Conservation (phyloP, 352 stramenopile genomes). For the Phytophthora quininea region DNA sequence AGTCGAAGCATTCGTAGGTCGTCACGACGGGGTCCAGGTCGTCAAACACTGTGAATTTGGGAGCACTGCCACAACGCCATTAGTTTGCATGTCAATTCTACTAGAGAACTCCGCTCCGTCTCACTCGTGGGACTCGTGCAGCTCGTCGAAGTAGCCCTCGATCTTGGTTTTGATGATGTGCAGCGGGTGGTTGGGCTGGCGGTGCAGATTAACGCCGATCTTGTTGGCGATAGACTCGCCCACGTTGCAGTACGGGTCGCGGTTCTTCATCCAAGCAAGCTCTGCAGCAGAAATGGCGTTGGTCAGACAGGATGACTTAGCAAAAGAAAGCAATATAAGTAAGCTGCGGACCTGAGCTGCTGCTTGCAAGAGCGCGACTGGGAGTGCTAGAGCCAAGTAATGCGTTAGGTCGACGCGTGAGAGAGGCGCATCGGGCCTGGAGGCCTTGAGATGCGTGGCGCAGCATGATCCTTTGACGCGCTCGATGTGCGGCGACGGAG, state of each 20-base stretch:
- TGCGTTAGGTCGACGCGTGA: constrained; percentile 8
- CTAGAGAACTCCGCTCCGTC: neutral
- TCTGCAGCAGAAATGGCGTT: constrained; percentile 30
- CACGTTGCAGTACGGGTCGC: constrained; percentile 90
- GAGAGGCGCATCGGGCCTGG: constrained; percentile 6
- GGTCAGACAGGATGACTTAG: constrained; percentile 13
- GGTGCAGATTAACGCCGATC: constrained; percentile 90
- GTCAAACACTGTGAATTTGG: constrained; percentile 86
- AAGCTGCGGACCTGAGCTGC: constrained; percentile 8
- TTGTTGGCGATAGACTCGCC: constrained; percentile 85
- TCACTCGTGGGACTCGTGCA: constrained; percentile 66
- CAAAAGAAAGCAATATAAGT: neutral
- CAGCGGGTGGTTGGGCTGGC: constrained; percentile 84
- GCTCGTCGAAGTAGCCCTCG: constrained; percentile 87
- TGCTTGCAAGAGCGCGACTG: constrained; percentile 16
- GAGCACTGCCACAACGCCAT: constrained; percentile 39
- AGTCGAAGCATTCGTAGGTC: constrained; percentile 91
- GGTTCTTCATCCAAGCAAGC: constrained; percentile 79
- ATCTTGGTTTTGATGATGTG: constrained; percentile 95
- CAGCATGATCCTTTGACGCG: constrained; percentile 21
- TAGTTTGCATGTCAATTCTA: too few species aligned
- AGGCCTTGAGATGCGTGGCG: constrained; percentile 20
- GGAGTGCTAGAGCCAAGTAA: constrained; percentile 9
- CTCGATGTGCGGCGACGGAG: constrained; percentile 8
- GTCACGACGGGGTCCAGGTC: constrained; percentile 87